Evolutionary conservation across 2,329 filamentous ascomycete genomes (phyloP).

Genomic region (Cordyceps fumosorosea): DNA sequence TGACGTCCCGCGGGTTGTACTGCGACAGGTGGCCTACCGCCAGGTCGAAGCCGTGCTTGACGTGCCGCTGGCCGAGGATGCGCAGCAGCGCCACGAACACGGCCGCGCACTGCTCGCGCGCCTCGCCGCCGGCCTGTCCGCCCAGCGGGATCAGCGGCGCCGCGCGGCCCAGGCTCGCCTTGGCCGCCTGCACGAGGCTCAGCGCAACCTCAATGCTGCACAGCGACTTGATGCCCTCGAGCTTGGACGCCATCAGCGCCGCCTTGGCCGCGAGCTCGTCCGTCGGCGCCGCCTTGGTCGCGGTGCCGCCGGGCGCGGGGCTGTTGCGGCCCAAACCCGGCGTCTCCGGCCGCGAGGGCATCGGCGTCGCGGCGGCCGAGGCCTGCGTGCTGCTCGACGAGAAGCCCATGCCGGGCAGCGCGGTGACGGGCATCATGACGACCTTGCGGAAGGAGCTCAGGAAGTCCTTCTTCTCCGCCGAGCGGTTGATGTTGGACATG

Average conservation of each 20-base stretch:
- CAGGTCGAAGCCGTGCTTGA: slow-evolving; percentile 89
- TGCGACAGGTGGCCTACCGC: slow-evolving; percentile 84
- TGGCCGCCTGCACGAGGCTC: slow-evolving; percentile 80
- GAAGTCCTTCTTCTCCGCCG: slow-evolving; percentile 95
- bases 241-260: slow-evolving; percentile 89
- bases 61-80: slow-evolving; percentile 77
- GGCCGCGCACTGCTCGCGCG: slow-evolving; percentile 78
- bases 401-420: slow-evolving; percentile 62
- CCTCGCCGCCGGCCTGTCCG: slow-evolving; percentile 73
- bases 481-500: slow-evolving; percentile 90
- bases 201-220: slow-evolving; percentile 96
- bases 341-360: slow-evolving; percentile 43
- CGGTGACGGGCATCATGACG: slow-evolving; percentile 97
- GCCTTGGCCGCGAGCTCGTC: slow-evolving; percentile 93
- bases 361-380: slow-evolving; percentile 21
- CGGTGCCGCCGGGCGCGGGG: slow-evolving; percentile 35
- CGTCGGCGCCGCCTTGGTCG: slow-evolving; percentile 59
- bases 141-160: slow-evolving; percentile 76
- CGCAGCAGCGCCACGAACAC: slow-evolving; percentile 84
- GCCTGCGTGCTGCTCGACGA: slow-evolving; percentile 40
- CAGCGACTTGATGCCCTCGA: slow-evolving; percentile 89
- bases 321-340: slow-evolving; percentile 36
- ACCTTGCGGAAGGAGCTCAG: slow-evolving; percentile 96
- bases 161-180: slow-evolving; percentile 77
- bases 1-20: slow-evolving; percentile 83